These are phyloP conservation scores for Dendrostoma leiphaemia DNA, from an alignment of 2,329 filamentous ascomycete genomes.

Conservation along the genomic window DNA sequence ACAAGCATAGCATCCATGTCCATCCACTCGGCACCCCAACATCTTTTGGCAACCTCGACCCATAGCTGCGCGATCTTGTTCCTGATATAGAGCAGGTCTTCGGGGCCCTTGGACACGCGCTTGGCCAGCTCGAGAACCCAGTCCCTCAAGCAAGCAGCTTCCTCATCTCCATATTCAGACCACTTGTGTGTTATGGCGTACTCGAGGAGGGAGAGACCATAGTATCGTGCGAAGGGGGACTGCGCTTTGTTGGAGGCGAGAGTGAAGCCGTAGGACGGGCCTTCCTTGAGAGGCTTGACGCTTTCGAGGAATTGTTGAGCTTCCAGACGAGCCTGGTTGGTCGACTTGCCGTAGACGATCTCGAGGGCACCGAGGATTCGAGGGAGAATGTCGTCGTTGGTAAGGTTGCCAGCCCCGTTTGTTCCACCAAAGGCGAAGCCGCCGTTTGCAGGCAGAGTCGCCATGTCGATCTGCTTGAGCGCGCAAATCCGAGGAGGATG, in stretches of 20 bases:
- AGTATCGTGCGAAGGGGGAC: conserved; percentile 83
- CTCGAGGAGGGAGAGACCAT: conserved; percentile 87
- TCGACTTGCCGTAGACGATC: conserved; percentile 81
- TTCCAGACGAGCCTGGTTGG: conserved; percentile 77
- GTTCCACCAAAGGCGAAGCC: conserved; percentile 19
- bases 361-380: conserved; percentile 83
- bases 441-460: conserved; percentile 15
- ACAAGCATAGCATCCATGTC: conserved; percentile 88
- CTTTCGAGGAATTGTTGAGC: conserved; percentile 84
- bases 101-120: conserved; percentile 53
- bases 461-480: conserved; percentile 11
- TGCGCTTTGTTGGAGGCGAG: conserved; percentile 75
- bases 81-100: conserved; percentile 78
- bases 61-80: conserved; percentile 95
- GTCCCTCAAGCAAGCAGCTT: conserved; percentile 66
- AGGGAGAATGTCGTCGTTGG: conserved; percentile 48
- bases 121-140: conserved; percentile 81
- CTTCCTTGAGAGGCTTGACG: conserved; percentile 75
- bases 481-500: conserved; percentile 2
- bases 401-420: conserved; percentile 24
- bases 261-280: conserved; percentile 80
- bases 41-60: conserved; percentile 91
- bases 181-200: conserved; percentile 85
- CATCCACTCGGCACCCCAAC: conserved; percentile 90
- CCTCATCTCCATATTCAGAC: conserved; percentile 67